Evolutionary conservation across 2,329 filamentous ascomycete genomes (phyloP), one percentile per base, ranked within the genome.

Genomic region (Phyllosticta citrichinensis): DNA sequence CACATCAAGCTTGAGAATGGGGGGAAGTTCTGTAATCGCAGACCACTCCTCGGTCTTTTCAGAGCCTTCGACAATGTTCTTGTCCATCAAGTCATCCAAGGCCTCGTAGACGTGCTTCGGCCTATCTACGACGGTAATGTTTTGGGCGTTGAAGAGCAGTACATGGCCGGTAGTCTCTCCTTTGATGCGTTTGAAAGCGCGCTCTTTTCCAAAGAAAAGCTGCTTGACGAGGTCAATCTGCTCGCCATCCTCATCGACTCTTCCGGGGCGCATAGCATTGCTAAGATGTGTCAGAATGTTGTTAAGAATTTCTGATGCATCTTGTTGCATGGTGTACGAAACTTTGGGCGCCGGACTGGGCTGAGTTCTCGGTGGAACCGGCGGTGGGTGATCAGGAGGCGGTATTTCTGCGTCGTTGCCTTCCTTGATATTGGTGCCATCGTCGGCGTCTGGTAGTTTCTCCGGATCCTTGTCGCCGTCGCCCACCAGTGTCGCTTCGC

Each of bases 221-320:
- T 89, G 79, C 73, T 91, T 91, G 64, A 96, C 84, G 61, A 84
- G 80, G 70, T 97, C 94, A 20, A 86, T 76, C 72, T 97, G 93
- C 65, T 95, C 87, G 2, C 87, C 88, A 53, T 86, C 82, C 6
- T 80, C 75, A 62, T 89, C 84, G 35, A 83, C 77, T 3, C 81
- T 82, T n/a, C 81, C 81, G 5, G 90, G 83, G 62, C 82, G 86
- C 69, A 97, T 92, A 2, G 93, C 92, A 58, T 89, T 91, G 68
- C 94, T 89, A n/a, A 97, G 79, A 57, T 94, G 88, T 69, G 93
- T 91, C 62, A 97, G 84, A 25, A 96, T 89, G 68, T 93, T 94
- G 62, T 91, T 91, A 77, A 97, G 92, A 54, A 97, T 93, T 74
- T 99, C 94, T 12, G 91, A 91, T 4, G 97, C 93, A 74, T 99